Evolutionary conservation across 352 stramenopile species (phyloP).

Genomic region (Detonula confervacea): DNA sequence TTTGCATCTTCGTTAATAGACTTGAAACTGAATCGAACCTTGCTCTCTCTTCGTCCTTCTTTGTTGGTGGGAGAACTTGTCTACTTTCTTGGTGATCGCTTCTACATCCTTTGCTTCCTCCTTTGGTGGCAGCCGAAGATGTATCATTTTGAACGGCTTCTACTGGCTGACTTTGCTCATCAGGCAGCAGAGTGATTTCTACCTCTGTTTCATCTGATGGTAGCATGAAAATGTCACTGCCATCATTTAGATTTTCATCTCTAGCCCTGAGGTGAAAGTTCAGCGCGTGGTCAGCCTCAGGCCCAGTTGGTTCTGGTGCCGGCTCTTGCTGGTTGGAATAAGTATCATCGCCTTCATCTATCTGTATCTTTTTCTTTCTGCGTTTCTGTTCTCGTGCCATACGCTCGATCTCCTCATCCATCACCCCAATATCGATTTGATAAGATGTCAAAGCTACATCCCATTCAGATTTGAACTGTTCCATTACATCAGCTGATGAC

Average conservation of each 20-base stretch:
- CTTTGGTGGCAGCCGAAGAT: background rate
- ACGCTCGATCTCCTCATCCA: slow-evolving; percentile 26
- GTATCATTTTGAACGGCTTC: background rate
- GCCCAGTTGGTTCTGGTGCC: background rate
- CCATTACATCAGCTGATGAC: slow-evolving; percentile 6
- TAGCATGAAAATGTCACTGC: slow-evolving; percentile 27
- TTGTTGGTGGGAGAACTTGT: background rate
- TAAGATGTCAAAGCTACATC: slow-evolving; percentile 24
- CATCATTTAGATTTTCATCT: slow-evolving; percentile 2
- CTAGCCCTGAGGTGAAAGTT: slow-evolving; percentile 30
- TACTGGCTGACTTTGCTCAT: slow-evolving; percentile 3
- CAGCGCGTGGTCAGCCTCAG: slow-evolving; percentile 24
- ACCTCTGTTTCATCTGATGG: slow-evolving; percentile 17
- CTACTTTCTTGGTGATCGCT: slow-evolving; percentile 1
- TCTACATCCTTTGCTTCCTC: background rate
- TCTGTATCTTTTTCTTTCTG: slow-evolving; percentile 8
- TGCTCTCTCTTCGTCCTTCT: slow-evolving; percentile 10
- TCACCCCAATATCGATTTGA: slow-evolving; percentile 26
- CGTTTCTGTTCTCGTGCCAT: slow-evolving; percentile 20
- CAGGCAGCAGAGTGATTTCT: slow-evolving; percentile 21
- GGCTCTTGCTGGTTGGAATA: background rate
- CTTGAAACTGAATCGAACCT: slow-evolving; percentile 6
- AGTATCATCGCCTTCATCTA: background rate
- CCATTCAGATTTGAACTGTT: slow-evolving; percentile 24
- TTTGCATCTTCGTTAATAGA: slow-evolving; percentile 25